Base-by-base conservation (phyloP, 2,329 filamentous ascomycete species). In the Lachnellula willkommii region DNA sequence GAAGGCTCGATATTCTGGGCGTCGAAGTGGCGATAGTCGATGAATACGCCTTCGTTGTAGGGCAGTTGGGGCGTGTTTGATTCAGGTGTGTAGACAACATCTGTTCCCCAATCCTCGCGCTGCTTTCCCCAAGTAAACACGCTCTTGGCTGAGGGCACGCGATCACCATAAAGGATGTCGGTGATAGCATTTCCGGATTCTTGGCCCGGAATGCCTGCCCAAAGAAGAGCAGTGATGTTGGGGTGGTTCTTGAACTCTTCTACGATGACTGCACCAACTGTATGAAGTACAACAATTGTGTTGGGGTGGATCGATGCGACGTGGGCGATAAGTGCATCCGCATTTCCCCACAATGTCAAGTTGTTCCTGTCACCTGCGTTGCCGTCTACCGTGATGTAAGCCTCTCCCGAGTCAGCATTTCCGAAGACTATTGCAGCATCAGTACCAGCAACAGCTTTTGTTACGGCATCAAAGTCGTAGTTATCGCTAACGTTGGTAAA, bases 281-380 rank as follows among this genome's bases (percentile, higher is more conserved):
- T 90, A 76, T 97, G 93, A 52, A 97, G 86, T 53, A 96, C 83
- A 14, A 97, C 88, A 55, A 97, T 87, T 15, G 90, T 95, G 78
- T 96, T 96, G 74, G 87, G 84, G 77, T 88, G 91, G 60, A 84
- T 71, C 5, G 84, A 79, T 1, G 90, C 84, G 12, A 96, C 90
- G 50, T 87, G 89, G 70, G 86, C 80, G 72, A 97, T 88, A 50
- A 97, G 75, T 1, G 81, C 78, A 53, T 97, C 90, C 35, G 89
- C 92, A 58, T 85, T 81, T 58, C 85, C 79, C 93, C 93, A 97
- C 0, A 96, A 77, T 0, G 91, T 96, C 36, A 99, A 77, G 73
- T 99, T 96, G 68, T 92, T 94, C 52, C 93, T 85, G 71, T 97
- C 93, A 56, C 94, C 93, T 57, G 78, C 75, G 70, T 96, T 96